Evolutionary conservation across 495 filamentous ascomycete genomes (phyloP), one percentile per base, ranked within the genome.

Genomic region (Oleoguttula mirabilis): DNA sequence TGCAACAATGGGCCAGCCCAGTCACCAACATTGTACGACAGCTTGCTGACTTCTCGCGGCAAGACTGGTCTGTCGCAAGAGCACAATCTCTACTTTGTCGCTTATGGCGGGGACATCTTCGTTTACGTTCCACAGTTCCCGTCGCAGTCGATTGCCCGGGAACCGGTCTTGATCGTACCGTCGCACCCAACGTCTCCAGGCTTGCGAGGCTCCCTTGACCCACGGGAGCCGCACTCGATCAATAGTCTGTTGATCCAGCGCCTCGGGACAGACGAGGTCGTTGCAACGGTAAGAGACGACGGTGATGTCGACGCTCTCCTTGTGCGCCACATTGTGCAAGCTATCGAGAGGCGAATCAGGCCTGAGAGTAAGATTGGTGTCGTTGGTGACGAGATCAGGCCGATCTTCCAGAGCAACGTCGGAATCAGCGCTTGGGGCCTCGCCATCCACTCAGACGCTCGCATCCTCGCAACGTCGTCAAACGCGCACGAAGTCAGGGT

Each of bases 281-380:
- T 95, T 15, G 59, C 88, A 2, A 65, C 80, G 32, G 75, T 69
- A 10, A 87, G 78, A 42, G 90, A 95, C 52, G 87, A 94, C 48
- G 90, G 90, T 4, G 88, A 98, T 60, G 77, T 92, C 8, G 70
- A 81, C 25, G 86, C 75, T 3, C 94, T 88, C 58, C 77, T 82
- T 47, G 81, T 79, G 1, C 69, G 70, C 23, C 62, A 65, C 3
- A 73, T 82, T 3, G 61, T 59, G 21, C 66, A 62, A 3, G 64
- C 63, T 12, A 45, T 77, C 16, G 59, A 62, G 22, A 56, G 56
- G 39, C 57, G 59, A 15, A 43, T 39, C 8, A 35, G 43, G 28
- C 23, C 44, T 23, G 55, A 53, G 4, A 51, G 11, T 25, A 35
- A 8, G 7, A 17, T 36, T 17, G 33, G 19, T 1, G 1, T 32